Evolutionary conservation across 192 early-diverging fungal genomes (phyloP), one percentile per base, ranked within the genome.

Genomic region (Gaertneriomyces semiglobifer): DNA sequence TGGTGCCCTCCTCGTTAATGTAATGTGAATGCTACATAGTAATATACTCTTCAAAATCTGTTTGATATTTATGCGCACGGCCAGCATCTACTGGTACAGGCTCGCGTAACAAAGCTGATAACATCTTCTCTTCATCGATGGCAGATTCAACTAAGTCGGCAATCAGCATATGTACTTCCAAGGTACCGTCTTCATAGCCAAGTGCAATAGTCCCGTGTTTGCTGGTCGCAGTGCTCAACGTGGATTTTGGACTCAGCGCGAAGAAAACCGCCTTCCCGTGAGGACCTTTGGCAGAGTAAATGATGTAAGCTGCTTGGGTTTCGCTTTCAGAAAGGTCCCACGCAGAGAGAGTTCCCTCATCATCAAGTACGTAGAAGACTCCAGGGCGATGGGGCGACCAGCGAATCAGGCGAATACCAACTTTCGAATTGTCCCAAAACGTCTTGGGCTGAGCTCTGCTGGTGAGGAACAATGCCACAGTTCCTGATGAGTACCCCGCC

Each of bases 321-420:
- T 68, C 70, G 42, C 59, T 66, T 39, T 80, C 81, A 2, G 63
- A 25, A 14, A 81, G 48, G 53, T 83, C 81, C 74, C 77, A 83
- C 6, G 80, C 58, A 43, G 71, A 54, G 25, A 83, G 44, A 3
- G 11, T 52, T 12, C 63, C 61, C 11, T 51, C 47, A 16, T 12
- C 61, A 43, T 80, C 76, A 25, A 83, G 69, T 4, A 61, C 78
- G 52, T 61, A 76, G 58, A 83, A 83, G 33, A 81, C 71, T 6
- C 71, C 57, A 4, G 76, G 76, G 5, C 81, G 76, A 45, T 83
- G 81, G 7, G 68, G 65, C 5, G 78, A 80, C 81, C 81, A 83
- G 16, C 33, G 9, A 7, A 81, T 53, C 11, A 51, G 19, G 14
- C 14, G 18, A 0, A 75, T 67, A 1, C 60, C 19, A 4, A 33